These are phyloP conservation scores for Diaporthe humulicola DNA, from an alignment of 2,329 filamentous ascomycete genomes.

Conservation along the genomic window DNA sequence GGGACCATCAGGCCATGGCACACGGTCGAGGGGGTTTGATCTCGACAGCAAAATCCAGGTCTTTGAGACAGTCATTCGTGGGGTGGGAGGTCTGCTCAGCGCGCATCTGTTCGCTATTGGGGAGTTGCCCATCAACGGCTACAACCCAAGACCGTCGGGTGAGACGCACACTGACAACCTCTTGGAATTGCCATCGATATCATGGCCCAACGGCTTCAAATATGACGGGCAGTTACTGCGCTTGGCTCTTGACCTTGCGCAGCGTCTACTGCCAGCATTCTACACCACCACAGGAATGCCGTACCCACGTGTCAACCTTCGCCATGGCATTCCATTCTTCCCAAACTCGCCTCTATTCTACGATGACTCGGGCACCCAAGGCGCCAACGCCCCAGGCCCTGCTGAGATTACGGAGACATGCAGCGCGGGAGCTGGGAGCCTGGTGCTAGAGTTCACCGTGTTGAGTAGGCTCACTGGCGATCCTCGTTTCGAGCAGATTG, in stretches of 20 bases:
- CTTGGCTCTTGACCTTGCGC: slow-evolving; percentile 87
- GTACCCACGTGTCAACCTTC: slow-evolving; percentile 93
- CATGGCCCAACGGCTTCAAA: slow-evolving; percentile 81
- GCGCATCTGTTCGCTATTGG: slow-evolving; percentile 94
- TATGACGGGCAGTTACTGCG: slow-evolving; percentile 93
- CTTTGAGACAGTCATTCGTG: slow-evolving; percentile 97
- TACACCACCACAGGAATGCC: slow-evolving; percentile 92
- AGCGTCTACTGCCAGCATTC: slow-evolving; percentile 90
- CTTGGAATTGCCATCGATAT: slow-evolving; percentile 67
- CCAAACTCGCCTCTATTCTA: slow-evolving; percentile 82
- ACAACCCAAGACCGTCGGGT: slow-evolving; percentile 65
- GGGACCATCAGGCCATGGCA: slow-evolving; percentile 77
- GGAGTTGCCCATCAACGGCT: slow-evolving; percentile 87
- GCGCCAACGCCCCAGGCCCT: slow-evolving; percentile 53
- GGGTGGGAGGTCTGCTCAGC: slow-evolving; percentile 89
- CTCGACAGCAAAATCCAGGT: slow-evolving; percentile 98
- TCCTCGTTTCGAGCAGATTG: slow-evolving; percentile 86
- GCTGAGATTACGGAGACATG: slow-evolving; percentile 94
- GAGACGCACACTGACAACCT: slow-evolving; percentile 50
- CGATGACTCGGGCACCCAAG: slow-evolving; percentile 55
- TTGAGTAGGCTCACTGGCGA: slow-evolving; percentile 91
- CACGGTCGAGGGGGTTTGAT: slow-evolving; percentile 86
- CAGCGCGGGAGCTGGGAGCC: slow-evolving; percentile 94
- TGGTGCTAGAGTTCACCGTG: slow-evolving; percentile 93
- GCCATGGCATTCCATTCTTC: slow-evolving; percentile 93